These are phyloP conservation scores for Backusella morwellensis DNA, from an alignment of 192 early-diverging fungal genomes.

Conservation along the genomic window DNA sequence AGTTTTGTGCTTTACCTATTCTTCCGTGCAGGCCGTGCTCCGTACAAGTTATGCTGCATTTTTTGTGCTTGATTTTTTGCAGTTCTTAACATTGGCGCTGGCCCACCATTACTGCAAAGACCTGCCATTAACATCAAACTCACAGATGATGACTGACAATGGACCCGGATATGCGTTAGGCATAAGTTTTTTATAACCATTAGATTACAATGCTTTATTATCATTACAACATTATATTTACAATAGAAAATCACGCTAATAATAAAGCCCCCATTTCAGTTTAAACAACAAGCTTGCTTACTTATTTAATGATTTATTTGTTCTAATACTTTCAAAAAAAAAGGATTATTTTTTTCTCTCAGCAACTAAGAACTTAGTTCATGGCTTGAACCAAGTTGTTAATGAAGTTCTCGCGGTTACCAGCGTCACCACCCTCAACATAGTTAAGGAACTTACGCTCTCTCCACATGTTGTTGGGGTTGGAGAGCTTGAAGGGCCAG, in stretches of 20 bases:
- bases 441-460: constrained; percentile 95
- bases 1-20: background rate
- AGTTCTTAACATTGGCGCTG: background rate
- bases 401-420: constrained; percentile 97
- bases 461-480: constrained; percentile 94
- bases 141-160: background rate
- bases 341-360: background rate
- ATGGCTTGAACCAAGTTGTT: constrained; percentile 95
- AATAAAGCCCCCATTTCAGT: background rate
- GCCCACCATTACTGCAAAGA: background rate
- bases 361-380: constrained; percentile 69
- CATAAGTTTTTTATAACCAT: too few relatives aligned
- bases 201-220: background rate
- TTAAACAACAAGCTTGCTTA: constrained; percentile 8
- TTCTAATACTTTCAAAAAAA: constrained; percentile 5
- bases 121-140: background rate
- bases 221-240: background rate
- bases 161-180: background rate
- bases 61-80: background rate
- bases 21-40: background rate
- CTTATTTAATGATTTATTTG: constrained; percentile 8
- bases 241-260: background rate
- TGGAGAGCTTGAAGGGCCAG: constrained; percentile 98
- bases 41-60: background rate
- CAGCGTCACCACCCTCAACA: constrained; percentile 96